These are phyloP conservation scores for Lomentospora prolificans DNA, from an alignment of 2,329 filamentous ascomycete species.

Conservation along the genomic window DNA sequence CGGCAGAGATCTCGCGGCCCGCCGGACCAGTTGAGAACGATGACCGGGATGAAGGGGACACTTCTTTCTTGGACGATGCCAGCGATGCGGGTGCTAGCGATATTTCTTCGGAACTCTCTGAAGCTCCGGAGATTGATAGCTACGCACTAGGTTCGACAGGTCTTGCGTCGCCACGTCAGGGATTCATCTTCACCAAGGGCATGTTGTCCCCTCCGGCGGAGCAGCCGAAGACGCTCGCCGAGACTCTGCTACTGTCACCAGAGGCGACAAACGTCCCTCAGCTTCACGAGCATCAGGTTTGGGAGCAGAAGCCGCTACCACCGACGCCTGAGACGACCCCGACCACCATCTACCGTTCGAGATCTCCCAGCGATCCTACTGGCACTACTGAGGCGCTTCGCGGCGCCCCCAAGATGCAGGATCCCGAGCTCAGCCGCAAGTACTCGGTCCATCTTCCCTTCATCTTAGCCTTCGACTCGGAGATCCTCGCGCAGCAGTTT, in stretches of 20 bases:
- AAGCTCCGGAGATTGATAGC: constrained; percentile 28
- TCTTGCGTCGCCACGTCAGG: constrained; percentile 6
- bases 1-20: neutral
- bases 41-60: constrained; percentile 8
- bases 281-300: constrained; percentile 30
- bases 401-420: constrained; percentile 22
- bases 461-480: constrained; percentile 70
- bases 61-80: constrained; percentile 40
- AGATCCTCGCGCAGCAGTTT: constrained; percentile 70
- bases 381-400: constrained; percentile 26
- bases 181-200: constrained; percentile 5
- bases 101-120: constrained; percentile 54
- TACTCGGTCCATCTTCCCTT: constrained; percentile 62
- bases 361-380: constrained; percentile 21
- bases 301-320: constrained; percentile 34
- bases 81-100: constrained; percentile 43
- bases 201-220: constrained; percentile 16
- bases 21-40: neutral
- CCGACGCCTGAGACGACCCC: constrained; percentile 42
- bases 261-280: constrained; percentile 26
- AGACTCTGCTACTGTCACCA: constrained; percentile 35
- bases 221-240: constrained; percentile 36
- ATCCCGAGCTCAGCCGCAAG: constrained; percentile 22
- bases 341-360: constrained; percentile 26
- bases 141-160: constrained; percentile 10